Base-by-base conservation (phyloP, 2,329 filamentous ascomycete species). In the Geosmithia putterillii region DNA sequence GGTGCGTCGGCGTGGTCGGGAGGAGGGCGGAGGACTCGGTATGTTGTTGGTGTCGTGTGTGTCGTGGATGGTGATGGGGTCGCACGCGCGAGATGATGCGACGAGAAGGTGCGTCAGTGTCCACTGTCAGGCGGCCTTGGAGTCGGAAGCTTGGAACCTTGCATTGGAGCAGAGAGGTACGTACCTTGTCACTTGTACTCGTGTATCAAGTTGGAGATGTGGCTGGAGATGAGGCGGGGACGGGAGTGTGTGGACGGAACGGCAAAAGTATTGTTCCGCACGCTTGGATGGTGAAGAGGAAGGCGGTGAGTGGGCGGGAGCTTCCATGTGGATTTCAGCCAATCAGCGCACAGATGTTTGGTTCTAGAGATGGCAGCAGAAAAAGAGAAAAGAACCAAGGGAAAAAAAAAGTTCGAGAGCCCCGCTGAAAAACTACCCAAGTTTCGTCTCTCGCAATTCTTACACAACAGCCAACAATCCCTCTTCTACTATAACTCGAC, bases 391-490 rank as follows among this genome's bases (percentile, higher is more conserved):
- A 51, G 45, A 46, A 46, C 43, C 39, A 43, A 42, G 14, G 36
- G 32, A 39, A 38, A 42, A 38, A 25, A 42, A 45, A 40, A 36
- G 21, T 25, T 38, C 28, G 5, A 32, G 36, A 46, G 49, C 44
- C 46, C 46, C 46, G 46, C 50, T 47, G 53, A 55, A 47, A 50
- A 42, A 45, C 47, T 47, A 34, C 49, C 20, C n/a, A 14, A 21
- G 28, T 43, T 42, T 47, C 50, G 48, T 48, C 45, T 44, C 18
- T 44, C 40, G 34, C 36, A 37, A 44, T 22, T 28, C 20, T 17
- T 36, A 25, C 38, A 18, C 38, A 42, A 25, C 42, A 15, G 10
- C 28, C 28, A 32, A 32, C 6, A 6, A 25, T 25, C 23, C 23
- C 10, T 40, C 40, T 22, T 38, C 23, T 45, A 38, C 41, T 40